Evolutionary conservation across 1,139 yeast genomes (phyloP).

Genomic region (Saccharomyces pastorianus): DNA sequence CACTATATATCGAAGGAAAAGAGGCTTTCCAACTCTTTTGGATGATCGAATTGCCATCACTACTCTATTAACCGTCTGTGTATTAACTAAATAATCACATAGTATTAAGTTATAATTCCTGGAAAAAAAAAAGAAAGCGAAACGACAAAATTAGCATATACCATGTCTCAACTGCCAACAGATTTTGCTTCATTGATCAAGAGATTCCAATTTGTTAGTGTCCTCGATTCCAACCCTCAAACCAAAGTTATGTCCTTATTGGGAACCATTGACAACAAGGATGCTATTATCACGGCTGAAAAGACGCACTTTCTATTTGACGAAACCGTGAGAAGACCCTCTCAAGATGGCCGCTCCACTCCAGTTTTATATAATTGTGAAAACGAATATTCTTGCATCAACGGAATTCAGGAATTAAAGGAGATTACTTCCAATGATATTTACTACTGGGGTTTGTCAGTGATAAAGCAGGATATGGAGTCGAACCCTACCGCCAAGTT

Average conservation of each 20-base stretch:
- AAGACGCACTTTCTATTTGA: conserved; percentile 52
- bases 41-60: not conserved
- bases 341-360: conserved; percentile 17
- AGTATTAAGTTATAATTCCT: not conserved
- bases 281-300: conserved; percentile 70
- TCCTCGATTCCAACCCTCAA: conserved; percentile 53
- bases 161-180: not conserved
- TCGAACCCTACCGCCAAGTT: conserved; percentile 57
- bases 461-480: conserved; percentile 42
- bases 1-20: not conserved
- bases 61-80: not conserved
- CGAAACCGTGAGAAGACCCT: conserved; percentile 16
- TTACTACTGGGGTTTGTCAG: conserved; percentile 69
- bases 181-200: conserved; percentile 13
- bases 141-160: not conserved
- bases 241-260: conserved; percentile 56
- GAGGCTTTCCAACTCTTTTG: not conserved
- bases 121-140: not conserved
- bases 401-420: conserved; percentile 34
- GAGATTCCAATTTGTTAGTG: conserved; percentile 37
- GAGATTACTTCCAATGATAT: conserved; percentile 67
- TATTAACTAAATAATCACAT: not conserved
- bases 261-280: conserved; percentile 53
- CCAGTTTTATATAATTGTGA: conserved; percentile 27
- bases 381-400: conserved; percentile 26